Evolutionary conservation across 257 asterid genomes (phyloP).

Genomic region (Jasminum sambac): DNA sequence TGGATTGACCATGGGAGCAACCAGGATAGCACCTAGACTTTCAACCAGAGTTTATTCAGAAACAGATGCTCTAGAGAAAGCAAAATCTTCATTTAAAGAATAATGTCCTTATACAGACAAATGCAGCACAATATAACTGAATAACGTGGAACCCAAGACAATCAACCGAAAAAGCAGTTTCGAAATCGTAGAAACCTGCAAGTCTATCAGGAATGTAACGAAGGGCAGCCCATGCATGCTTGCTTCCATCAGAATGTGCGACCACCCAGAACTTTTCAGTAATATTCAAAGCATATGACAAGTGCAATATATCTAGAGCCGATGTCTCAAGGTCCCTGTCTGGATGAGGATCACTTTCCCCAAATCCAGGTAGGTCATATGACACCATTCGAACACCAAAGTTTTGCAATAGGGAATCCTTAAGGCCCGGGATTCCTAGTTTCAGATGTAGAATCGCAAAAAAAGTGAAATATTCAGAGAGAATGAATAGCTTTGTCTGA

Average conservation of each 20-base stretch:
- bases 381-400: slow-evolving; percentile 82
- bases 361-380: slow-evolving; percentile 94
- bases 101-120: background rate
- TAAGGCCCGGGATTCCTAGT: slow-evolving; percentile 86
- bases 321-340: slow-evolving; percentile 82
- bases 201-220: slow-evolving; percentile 88
- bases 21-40: slow-evolving; percentile 81
- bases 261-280: slow-evolving; percentile 88
- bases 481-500: slow-evolving; percentile 8
- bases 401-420: slow-evolving; percentile 60
- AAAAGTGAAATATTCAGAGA: slow-evolving; percentile 1
- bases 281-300: slow-evolving; percentile 73
- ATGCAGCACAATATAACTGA: background rate
- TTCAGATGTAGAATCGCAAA: slow-evolving; percentile 5
- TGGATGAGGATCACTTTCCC: slow-evolving; percentile 96
- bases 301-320: slow-evolving; percentile 82
- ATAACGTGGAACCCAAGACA: background rate
- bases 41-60: slow-evolving; percentile 22
- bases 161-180: background rate
- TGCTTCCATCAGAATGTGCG: slow-evolving; percentile 74
- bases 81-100: background rate
- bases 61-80: slow-evolving; percentile 12
- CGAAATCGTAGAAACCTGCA: slow-evolving; percentile 52
- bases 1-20: slow-evolving; percentile 92
- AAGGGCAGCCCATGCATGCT: slow-evolving; percentile 95